Conservation (phyloP, 331 rosid genomes). For the Quercus tomentella region DNA sequence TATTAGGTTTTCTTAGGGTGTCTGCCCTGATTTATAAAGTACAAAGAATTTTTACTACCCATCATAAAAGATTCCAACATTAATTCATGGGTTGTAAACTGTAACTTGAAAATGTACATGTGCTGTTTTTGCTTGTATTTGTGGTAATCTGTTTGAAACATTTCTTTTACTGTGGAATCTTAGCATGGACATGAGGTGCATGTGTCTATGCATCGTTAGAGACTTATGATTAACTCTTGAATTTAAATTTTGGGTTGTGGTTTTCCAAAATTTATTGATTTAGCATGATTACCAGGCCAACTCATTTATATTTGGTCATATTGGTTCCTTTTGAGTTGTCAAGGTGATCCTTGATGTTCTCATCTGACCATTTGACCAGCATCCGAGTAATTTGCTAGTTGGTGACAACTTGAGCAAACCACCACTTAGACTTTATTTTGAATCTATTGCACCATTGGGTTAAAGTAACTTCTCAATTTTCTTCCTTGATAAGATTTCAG, state of each 20-base stretch:
- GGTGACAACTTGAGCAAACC: too few relatives aligned
- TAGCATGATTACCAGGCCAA: neutral
- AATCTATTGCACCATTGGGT: neutral
- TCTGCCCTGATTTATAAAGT: too few relatives aligned
- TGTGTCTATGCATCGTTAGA: neutral
- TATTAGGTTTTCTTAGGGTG: too few relatives aligned
- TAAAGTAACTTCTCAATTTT: neutral
- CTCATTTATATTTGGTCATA: neutral
- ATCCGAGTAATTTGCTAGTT: too few relatives aligned
- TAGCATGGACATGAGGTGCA: neutral
- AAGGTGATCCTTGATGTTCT: neutral
- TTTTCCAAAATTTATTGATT: neutral
- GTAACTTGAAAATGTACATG: too few relatives aligned
- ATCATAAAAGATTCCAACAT: too few relatives aligned
- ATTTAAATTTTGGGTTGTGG: neutral
- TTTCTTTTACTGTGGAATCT: neutral
- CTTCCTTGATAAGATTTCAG: neutral
- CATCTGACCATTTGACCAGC: too few relatives aligned
- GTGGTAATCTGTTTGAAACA: neutral
- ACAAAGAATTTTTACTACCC: too few relatives aligned
- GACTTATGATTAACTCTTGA: neutral
- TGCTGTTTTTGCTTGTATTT: too few relatives aligned
- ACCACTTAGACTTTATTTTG: too few relatives aligned
- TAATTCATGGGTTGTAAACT: too few relatives aligned
- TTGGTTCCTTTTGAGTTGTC: conserved; percentile 4